phyloP scores from a whole-genome alignment of 345 rosid genomes.

The Limnanthes douglasii region DNA sequence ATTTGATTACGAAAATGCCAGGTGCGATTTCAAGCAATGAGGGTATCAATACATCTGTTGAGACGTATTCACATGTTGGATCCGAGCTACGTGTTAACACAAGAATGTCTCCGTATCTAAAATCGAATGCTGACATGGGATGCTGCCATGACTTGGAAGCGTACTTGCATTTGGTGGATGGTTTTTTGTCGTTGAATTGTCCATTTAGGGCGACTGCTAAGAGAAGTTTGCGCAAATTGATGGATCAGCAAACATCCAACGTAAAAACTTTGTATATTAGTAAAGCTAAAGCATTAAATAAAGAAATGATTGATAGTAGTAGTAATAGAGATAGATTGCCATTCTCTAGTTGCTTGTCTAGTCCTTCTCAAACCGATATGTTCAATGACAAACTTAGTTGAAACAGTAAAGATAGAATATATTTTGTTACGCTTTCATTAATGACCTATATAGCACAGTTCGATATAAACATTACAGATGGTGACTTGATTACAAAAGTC shows the following conservation, averaged over 20 bases:
- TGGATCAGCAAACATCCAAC: constrained; percentile 65
- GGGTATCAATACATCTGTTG: constrained; percentile 14
- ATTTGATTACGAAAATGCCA: constrained; percentile 68
- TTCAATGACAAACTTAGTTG: no score
- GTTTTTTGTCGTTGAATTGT: constrained; percentile 54
- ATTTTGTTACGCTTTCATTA: no score
- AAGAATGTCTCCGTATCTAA: constrained; percentile 58
- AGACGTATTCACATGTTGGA: constrained; percentile 60
- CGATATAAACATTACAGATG: no score
- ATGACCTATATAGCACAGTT: no score
- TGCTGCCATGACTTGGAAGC: constrained; percentile 88
- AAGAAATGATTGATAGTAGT: no score
- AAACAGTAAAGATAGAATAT: no score
- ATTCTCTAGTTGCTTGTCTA: no score
- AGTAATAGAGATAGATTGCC: no score
- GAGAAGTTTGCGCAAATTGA: constrained; percentile 60
- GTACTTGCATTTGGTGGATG: constrained; percentile 74
- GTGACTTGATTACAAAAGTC: no score
- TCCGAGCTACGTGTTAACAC: constrained; percentile 46
- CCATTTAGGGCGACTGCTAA: constrained; percentile 88
- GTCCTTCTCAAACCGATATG: no score
- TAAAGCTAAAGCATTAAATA: constrained; percentile 44
- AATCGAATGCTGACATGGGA: constrained; percentile 47
- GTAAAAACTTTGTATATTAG: constrained; percentile 67
- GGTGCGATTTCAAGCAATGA: constrained; percentile 30